A percentile compares a stretch with the other conserved stretches of the same genome.
Evolutionary conservation across 306 rosid genomes (phyloP).

Genomic region (Medicago arabica): DNA sequence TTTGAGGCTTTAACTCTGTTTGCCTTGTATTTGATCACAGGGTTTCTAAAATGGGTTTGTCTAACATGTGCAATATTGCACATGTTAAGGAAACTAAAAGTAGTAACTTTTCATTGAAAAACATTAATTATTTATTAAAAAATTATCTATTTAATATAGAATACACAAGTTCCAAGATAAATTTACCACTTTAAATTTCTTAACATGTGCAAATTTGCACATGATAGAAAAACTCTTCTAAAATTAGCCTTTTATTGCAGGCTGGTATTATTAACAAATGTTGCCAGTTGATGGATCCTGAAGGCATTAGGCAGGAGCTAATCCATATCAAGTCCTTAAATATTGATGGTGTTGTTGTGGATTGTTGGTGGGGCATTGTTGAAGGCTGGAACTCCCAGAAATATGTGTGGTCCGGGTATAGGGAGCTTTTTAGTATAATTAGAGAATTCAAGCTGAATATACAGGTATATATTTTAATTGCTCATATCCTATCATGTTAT

Average conservation of each 20-base stretch:
- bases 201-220: no score
- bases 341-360: slow-evolving; percentile 82
- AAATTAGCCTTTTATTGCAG: slow-evolving; percentile 60
- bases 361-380: slow-evolving; percentile 99
- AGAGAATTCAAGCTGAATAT: slow-evolving; percentile 82
- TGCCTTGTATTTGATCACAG: slow-evolving; percentile 16
- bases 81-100: no score
- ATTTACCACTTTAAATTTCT: no score
- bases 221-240: no score
- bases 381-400: slow-evolving; percentile 93
- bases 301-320: slow-evolving; percentile 78
- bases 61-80: no score
- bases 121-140: no score
- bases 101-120: no score
- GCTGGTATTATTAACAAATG: slow-evolving; percentile 75
- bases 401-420: slow-evolving; percentile 92
- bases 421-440: slow-evolving; percentile 79
- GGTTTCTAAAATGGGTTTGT: slow-evolving; percentile 41
- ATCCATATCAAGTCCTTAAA: slow-evolving; percentile 74
- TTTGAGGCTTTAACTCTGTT: slow-evolving; percentile 35
- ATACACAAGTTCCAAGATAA: no score
- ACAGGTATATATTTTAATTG: slow-evolving; percentile 63
- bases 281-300: slow-evolving; percentile 91
- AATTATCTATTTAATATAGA: no score
- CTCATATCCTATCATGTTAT: slow-evolving; percentile 23